These are phyloP conservation scores for Cladosporium halotolerans DNA, from an alignment of 2,329 filamentous ascomycete genomes.

Conservation along the genomic window DNA sequence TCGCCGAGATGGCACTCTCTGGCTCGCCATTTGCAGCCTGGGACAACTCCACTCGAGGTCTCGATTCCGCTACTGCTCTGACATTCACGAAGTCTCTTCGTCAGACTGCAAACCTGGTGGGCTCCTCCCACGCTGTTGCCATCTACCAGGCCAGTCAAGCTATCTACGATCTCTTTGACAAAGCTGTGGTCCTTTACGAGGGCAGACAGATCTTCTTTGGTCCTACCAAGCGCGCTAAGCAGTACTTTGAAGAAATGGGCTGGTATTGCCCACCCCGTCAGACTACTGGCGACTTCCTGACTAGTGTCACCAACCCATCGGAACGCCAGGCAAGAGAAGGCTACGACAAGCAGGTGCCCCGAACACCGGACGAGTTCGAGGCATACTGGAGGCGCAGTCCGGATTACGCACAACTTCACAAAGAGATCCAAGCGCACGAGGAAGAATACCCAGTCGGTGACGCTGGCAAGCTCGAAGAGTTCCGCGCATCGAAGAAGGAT, in stretches of 20 bases:
- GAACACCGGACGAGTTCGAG: constrained; percentile 65
- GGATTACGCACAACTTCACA: constrained; percentile 38
- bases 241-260: constrained; percentile 63
- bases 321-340: constrained; percentile 53
- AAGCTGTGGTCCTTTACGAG: constrained; percentile 67
- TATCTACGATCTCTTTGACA: constrained; percentile 65
- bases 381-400: constrained; percentile 43
- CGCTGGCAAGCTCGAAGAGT: constrained; percentile 35
- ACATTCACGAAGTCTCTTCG: constrained; percentile 52
- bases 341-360: constrained; percentile 56
- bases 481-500: constrained; percentile 45
- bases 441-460: constrained; percentile 40
- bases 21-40: constrained; percentile 36
- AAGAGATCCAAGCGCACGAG: constrained; percentile 49
- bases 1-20: constrained; percentile 47
- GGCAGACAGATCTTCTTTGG: constrained; percentile 75
- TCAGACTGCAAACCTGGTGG: constrained; percentile 44
- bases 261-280: constrained; percentile 62
- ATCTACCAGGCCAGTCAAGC: constrained; percentile 49
- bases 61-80: constrained; percentile 52
- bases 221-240: constrained; percentile 51
- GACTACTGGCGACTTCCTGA: constrained; percentile 64
- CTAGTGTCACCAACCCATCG: constrained; percentile 58
- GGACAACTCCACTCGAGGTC: constrained; percentile 46
- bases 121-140: constrained; percentile 49